Evolutionary conservation across 2,329 filamentous ascomycete species (phyloP).

Genomic region (Chaetomiaceae sp.): DNA sequence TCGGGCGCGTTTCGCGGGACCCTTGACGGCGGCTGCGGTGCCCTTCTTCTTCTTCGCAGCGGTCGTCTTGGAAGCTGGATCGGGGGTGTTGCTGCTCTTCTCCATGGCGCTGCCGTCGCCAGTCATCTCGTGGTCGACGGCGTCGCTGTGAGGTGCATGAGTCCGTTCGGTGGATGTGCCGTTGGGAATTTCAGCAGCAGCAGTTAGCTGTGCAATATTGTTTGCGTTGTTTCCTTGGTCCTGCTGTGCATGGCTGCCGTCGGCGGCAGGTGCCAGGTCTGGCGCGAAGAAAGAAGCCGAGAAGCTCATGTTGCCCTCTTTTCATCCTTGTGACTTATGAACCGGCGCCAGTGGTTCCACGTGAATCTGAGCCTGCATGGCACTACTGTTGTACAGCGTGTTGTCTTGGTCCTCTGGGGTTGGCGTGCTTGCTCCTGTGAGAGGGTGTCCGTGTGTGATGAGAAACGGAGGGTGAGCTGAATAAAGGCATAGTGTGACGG

Average conservation of each 20-base stretch:
- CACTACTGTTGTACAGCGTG: no score
- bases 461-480: no score
- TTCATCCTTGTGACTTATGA: conserved; percentile 9
- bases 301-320: conserved; percentile 16
- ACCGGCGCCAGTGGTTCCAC: conserved; percentile 1
- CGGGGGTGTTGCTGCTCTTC: conserved; percentile 23
- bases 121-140: conserved; percentile 2
- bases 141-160: neutral
- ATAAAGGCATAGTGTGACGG: no score
- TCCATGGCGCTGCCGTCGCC: conserved; percentile 20
- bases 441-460: no score
- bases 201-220: neutral
- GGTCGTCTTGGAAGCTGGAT: conserved; percentile 22
- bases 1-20: conserved; percentile 31
- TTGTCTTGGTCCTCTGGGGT: no score
- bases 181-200: neutral
- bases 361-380: conserved; percentile 8
- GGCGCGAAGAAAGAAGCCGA: conserved; percentile 20
- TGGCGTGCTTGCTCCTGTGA: no score
- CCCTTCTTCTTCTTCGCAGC: conserved; percentile 26
- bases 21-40: conserved; percentile 36
- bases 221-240: conserved; percentile 5
- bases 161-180: neutral
- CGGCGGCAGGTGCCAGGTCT: conserved; percentile 4
- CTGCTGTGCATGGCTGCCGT: conserved; percentile 6